Evolutionary conservation across 2,329 filamentous ascomycete genomes (phyloP), one percentile per base, ranked within the genome.

Genomic region (Byssochlamys sp.): DNA sequence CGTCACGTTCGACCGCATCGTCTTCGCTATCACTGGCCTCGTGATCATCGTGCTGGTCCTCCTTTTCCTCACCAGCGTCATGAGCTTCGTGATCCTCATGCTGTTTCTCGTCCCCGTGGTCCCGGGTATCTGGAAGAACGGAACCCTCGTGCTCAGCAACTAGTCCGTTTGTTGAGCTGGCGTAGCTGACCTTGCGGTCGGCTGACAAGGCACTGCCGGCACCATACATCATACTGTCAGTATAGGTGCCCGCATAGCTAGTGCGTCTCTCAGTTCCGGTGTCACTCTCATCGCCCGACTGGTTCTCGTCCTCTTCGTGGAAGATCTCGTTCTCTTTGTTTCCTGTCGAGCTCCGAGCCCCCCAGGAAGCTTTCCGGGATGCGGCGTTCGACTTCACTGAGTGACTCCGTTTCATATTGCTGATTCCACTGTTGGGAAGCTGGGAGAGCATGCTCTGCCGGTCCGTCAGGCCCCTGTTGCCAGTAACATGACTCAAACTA

Each of bases 401-500:
- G 69, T 91, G 87, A 70, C 87, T 91, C 59, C 89, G 82, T 75
- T 87, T 87, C 62, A 95, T 79, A 52, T 83, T 84, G 24, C 83
- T 81, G 49, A 77, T 68, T 27, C 72, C 75, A 53, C 72, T 72
- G 48, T 68, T 70, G 55, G 66, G 68, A 50, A 67, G 51, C 3
- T 64, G 64, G 11, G 65, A 62, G 5, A 70, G 59, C 25, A 54
- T 70, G 33, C 67, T 63, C 29, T 73, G 65, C 60, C 72, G 63
- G 59, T 74, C 66, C 52, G 63, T 55, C 57, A 66, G 24, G 6
- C 71, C 67, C 28, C 74, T 78, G 67, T 94, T 92, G 69, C 87
- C 86, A 56, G 84, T 89, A 65, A 97, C 95, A 73, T 96, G 90
- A 70, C 88, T 95, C 35, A 97, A 83, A 54, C 90, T 96, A 59